Base-by-base conservation (phyloP, 2,329 filamentous ascomycete species). In the Colletotrichum sp. region DNA sequence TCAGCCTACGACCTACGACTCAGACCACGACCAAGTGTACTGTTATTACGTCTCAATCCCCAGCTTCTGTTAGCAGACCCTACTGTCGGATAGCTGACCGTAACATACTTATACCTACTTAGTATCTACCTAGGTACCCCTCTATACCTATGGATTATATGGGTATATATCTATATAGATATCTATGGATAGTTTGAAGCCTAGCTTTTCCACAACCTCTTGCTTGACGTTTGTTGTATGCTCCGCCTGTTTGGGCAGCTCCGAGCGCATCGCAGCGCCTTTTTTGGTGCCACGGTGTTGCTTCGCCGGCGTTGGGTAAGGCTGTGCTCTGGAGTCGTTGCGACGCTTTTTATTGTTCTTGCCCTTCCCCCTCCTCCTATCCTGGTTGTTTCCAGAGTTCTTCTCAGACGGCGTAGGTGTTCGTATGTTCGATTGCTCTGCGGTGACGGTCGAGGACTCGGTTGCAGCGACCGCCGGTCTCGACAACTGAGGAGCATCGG, bases 381-480 rank as follows among this genome's bases (percentile, higher is more conserved):
- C 38, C 38, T n/a, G 38, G 38, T n/a, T 43, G 38, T n/a, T 43
- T 43, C 18, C 38, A 0, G 38, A 4, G 0, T 56, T 0, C 7
- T 26, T 56, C 52, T 56, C 52, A 9, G 52, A 21, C 21, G 52
- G 52, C 6, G 52, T n/a, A 12, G 38, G 5, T 43, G 38, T n/a
- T n/a, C 9, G 18, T 43, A 0, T n/a, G 18, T 12, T 43, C 5
- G 38, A 43, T n/a, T 6, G 38, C 18, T 43, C 38, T 9, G 18
- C 18, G 38, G 18, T 1, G 18, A 5, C 0, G 38, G 0, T n/a
- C 18, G 38, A 10, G 38, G 9, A 12, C 38, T 43, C 18, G 38
- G 5, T 4, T 0, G 38, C 38, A n/a, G 3, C 0, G 9, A n/a
- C 5, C 18, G 18, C 9, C 18, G 38, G 38, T 43, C 18, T n/a